Base-by-base conservation (phyloP, 2,329 filamentous ascomycete genomes). In the Epichloe uncinata region DNA sequence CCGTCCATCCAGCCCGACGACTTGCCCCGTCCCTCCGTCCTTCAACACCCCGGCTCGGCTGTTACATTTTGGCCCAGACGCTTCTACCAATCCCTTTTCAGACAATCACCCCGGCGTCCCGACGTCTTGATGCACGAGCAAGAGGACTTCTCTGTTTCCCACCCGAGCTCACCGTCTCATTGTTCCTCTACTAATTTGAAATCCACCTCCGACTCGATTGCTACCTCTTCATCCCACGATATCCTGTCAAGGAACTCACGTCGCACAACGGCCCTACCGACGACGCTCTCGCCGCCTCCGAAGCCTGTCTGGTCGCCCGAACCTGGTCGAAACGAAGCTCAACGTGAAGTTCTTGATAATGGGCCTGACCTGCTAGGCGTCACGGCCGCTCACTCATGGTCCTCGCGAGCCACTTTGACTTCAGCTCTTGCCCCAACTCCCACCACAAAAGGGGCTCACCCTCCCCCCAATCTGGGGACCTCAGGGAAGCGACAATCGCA, bases 81-180 rank as follows among this genome's bases (percentile, higher is more conserved):
- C 4, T n/a, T 18, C 20, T 38, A 15, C 50, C 22, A 4, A 30
- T 43, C 16, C 49, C 15, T 45, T 38, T 18, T 38, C 42, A 48
- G 34, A 37, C 33, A 51, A 36, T 42, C 7, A 33, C 36, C 22
- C 37, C 53, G 53, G 55, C 26, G 60, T 53, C 22, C 54, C 56
- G 57, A 58, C 59, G 60, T 53, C 56, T 65, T 63, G 55, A 65
- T 65, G 63, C 63, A 59, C 54, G 55, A 59, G 54, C 33, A 30
- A 52, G 55, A 50, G 40, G 43, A 52, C 48, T 30, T 36, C 12
- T 40, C 47, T 33, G 34, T 22, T 16, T 36, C 43, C 34, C 38
- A 40, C 35, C 16, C 20, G 16, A 30, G 38, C 34, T 38, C 48
- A 35, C 35, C 34, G 3, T 51, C 37, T 45, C 43, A 47, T 3